Percentiles rank a stretch among this genome's conserved stretches.
These are phyloP conservation scores for Metarhizium sp. DNA, from an alignment of 2,329 filamentous ascomycete genomes.

Conservation along the genomic window DNA sequence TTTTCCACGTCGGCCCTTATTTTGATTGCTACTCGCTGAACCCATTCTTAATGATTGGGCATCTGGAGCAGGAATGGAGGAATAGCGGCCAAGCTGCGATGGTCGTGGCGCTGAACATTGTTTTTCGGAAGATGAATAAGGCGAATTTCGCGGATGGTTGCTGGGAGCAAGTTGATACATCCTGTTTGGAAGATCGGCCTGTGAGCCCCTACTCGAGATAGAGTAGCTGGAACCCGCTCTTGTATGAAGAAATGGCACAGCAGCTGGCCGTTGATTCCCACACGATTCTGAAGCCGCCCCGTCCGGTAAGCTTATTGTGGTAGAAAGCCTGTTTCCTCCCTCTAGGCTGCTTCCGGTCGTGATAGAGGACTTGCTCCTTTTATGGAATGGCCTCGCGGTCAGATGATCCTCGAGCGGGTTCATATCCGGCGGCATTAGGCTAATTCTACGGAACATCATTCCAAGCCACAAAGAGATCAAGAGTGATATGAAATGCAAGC, in stretches of 20 bases:
- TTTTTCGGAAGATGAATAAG: conserved; percentile 35
- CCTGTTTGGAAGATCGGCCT: conserved; percentile 42
- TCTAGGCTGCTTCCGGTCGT: conserved; percentile 32
- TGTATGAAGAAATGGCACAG: conserved; percentile 74
- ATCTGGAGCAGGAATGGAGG: conserved; percentile 38
- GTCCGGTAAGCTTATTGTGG: conserved; percentile 25
- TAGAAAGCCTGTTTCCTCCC: conserved; percentile 52
- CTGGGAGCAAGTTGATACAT: conserved; percentile 41
- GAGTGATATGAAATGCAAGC: conserved; percentile 62
- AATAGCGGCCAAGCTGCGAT: conserved; percentile 35
- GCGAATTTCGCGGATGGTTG: conserved; percentile 34
- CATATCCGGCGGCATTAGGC: conserved; percentile 80
- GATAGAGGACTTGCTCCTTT: conserved; percentile 59
- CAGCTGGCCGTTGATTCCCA: conserved; percentile 39
- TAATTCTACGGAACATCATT: conserved; percentile 73
- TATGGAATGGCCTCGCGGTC: conserved; percentile 62
- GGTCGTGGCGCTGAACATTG: conserved; percentile 32
- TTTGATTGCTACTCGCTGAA: conserved; percentile 12
- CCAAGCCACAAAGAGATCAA: conserved; percentile 65
- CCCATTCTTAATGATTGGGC: conserved; percentile 16
- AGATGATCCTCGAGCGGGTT: conserved; percentile 84
- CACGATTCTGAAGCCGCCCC: conserved; percentile 33
- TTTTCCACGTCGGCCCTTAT: conserved; percentile 30
- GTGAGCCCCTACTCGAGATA: conserved; percentile 43
- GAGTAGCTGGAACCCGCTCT: conserved; percentile 54